phyloP scores from a whole-genome alignment of 768 basidiomycete species.

The Rossbeevera mucosa region DNA sequence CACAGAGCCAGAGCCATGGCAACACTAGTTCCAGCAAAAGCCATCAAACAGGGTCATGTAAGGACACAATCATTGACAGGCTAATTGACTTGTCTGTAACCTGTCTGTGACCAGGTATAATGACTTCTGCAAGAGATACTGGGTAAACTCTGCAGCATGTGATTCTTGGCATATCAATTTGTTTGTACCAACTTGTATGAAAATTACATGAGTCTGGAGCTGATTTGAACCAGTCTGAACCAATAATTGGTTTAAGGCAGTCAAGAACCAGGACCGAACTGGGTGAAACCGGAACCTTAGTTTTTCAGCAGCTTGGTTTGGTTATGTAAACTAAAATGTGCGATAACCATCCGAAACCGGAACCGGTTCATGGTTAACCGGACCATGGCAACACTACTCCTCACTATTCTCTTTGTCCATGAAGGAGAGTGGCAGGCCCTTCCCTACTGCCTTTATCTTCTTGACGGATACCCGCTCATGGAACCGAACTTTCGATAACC shows the following conservation, averaged over 20 bases:
- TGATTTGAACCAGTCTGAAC: neutral
- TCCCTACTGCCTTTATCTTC: constrained; percentile 71
- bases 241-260: neutral
- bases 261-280: neutral
- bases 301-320: neutral
- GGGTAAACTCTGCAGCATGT: no score
- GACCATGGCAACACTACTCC: constrained; percentile 13
- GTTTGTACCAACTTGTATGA: neutral
- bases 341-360: neutral
- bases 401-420: constrained; percentile 33
- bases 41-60: no score
- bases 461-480: constrained; percentile 77
- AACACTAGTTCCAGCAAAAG: no score
- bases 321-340: neutral
- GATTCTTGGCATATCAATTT: no score
- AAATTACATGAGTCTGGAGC: no score
- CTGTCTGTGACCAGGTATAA: no score
- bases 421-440: constrained; percentile 49
- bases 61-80: no score
- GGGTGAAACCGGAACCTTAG: neutral
- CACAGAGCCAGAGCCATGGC: no score
- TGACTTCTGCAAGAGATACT: no score
- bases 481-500: constrained; percentile 60
- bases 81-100: no score
- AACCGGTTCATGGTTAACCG: neutral